Conservation (phyloP, 2,329 filamentous ascomycete species). For the Bipolaris oryzae region DNA sequence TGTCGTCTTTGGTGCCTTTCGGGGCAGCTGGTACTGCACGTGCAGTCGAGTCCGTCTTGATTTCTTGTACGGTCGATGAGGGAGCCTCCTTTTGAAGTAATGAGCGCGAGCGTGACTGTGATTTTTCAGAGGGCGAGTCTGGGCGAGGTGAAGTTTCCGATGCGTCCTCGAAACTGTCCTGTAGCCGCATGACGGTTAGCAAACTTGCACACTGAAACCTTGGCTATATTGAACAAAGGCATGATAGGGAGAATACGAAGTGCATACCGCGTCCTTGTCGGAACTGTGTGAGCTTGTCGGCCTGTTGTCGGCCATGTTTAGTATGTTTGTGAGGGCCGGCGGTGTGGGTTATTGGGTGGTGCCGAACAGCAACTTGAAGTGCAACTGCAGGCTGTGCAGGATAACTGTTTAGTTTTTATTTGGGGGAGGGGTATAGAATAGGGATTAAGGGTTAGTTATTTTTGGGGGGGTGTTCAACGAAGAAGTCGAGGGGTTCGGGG, state of each 20-base stretch:
- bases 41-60: conserved; percentile 27
- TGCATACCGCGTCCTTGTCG: conserved; percentile 38
- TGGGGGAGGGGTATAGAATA: conserved; percentile 7
- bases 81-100: conserved; percentile 52
- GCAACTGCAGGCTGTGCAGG: conserved; percentile 26
- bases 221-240: not conserved
- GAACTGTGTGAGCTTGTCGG: conserved; percentile 44
- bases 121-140: conserved; percentile 49
- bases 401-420: not conserved
- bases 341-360: conserved; percentile 17
- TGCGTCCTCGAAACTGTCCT: conserved; percentile 86
- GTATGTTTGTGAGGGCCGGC: conserved; percentile 14
- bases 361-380: conserved; percentile 17
- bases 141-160: conserved; percentile 60
- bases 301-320: conserved; percentile 30
- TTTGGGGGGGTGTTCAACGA: conserved; percentile 4
- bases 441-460: conserved; percentile 11
- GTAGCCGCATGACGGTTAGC: conserved; percentile 23
- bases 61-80: conserved; percentile 37
- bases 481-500: not conserved
- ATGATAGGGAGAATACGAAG: not conserved
- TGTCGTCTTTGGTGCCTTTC: conserved; percentile 17
- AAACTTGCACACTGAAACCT: not conserved
- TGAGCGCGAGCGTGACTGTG: conserved; percentile 57
- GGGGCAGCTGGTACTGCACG: conserved; percentile 26